Evolutionary conservation across 2,329 filamentous ascomycete genomes (phyloP), one percentile per base, ranked within the genome.

Genomic region (Diaporthe citri): DNA sequence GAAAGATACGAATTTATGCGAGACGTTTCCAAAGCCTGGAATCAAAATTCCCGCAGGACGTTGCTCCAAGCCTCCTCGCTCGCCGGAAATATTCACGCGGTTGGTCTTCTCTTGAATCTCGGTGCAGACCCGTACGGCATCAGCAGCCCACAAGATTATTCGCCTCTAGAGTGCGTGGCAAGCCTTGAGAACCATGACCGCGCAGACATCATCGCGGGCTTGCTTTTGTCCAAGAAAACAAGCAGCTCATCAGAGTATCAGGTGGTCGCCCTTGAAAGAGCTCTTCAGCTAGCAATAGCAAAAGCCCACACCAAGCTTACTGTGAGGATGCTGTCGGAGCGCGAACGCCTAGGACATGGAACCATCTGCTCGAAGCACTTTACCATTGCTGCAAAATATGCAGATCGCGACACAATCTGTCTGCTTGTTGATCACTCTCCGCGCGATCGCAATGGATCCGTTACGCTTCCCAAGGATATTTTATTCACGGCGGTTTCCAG

Each of bases 161-260:
- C 57, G 1, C 46, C 71, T 12, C 3, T 72, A 2, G 25, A 55
- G 20, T 36, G 12, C 1, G 57, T 46, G 6, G 46, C 71, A 12
- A 4, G 0, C 1, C 6, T 20, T 22, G 0, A 0, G 0, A 5
- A 12, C 3, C 57, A 55, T 20, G 34, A 43, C 8, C 17, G 36
- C 1, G 71, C 57, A 31, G 7, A 10, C 1, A 4, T 4, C 15
- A 20, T 72, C 3, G 17, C 17, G 0, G 17, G 17, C 1, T 31
- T 66, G 2, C 39, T 72, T 2, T 28, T 72, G 25, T 39, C 25
- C 4, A 52, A 43, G n/a, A 10, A 15, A 2, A 36, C 56, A 8
- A 55, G 3, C 1, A 20, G 3, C 2, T 64, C 34, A n/a, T n/a
- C n/a, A n/a, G n/a, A n/a, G n/a, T n/a, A n/a, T n/a, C n/a, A n/a